Percentiles rank a stretch among this genome's conserved stretches.
These are phyloP conservation scores for Dipteronia dyeriana DNA, from an alignment of 345 rosid genomes.

Conservation along the genomic window DNA sequence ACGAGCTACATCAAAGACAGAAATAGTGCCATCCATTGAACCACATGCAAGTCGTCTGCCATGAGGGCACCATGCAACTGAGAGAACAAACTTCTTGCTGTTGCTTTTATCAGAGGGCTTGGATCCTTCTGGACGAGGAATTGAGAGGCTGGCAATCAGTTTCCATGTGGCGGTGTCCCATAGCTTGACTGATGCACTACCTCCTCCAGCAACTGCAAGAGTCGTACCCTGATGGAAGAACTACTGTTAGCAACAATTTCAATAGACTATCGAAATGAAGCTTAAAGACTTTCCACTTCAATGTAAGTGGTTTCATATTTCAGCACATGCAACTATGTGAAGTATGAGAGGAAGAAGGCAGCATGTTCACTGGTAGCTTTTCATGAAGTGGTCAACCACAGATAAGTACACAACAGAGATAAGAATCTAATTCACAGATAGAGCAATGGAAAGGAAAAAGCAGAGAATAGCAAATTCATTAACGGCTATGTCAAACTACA, in stretches of 20 bases:
- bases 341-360: background rate
- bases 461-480: background rate
- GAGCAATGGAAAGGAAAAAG: background rate
- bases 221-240: constrained; percentile 65
- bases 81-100: constrained; percentile 89
- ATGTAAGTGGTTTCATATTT: background rate
- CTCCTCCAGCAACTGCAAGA: constrained; percentile 98
- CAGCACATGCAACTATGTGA: background rate
- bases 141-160: constrained; percentile 57
- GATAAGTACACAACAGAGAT: background rate
- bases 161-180: constrained; percentile 99
- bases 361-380: background rate
- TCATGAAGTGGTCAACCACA: background rate
- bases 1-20: constrained; percentile 77
- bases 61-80: constrained; percentile 90
- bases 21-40: constrained; percentile 91
- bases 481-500: background rate
- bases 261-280: background rate
- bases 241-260: constrained; percentile 16
- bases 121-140: constrained; percentile 82
- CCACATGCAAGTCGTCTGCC: constrained; percentile 88
- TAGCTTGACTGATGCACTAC: constrained; percentile 90
- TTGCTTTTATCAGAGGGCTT: constrained; percentile 81
- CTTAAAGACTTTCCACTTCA: background rate
- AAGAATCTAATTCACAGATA: background rate